Conservation (phyloP, 441 rosid species). For the Omphalea diandra region DNA sequence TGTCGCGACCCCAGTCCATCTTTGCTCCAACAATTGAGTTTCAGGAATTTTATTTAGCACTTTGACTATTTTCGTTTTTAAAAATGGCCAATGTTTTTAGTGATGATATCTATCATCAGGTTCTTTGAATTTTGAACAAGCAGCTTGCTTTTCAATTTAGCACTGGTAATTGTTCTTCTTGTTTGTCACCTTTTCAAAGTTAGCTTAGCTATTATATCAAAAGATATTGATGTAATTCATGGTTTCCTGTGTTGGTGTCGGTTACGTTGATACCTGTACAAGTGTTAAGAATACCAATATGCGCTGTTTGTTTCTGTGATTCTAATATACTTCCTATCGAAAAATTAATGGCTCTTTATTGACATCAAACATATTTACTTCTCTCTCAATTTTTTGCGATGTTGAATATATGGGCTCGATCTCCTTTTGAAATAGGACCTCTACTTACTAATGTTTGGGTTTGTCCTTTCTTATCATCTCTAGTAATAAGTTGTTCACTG, state of each 20-base stretch:
- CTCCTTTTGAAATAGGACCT: too few relatives aligned
- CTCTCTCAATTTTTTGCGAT: background rate
- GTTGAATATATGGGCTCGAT: background rate
- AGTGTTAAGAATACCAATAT: background rate
- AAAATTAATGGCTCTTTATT: too few relatives aligned
- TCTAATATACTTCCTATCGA: too few relatives aligned
- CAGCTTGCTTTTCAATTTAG: background rate
- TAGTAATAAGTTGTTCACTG: background rate
- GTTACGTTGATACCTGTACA: background rate
- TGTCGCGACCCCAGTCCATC: conserved; percentile 8
- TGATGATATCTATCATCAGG: conserved; percentile 2
- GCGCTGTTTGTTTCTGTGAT: too few relatives aligned
- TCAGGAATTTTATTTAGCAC: conserved; percentile 17
- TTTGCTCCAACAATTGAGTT: conserved; percentile 15
- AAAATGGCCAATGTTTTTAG: conserved; percentile 1
- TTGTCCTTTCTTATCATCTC: background rate
- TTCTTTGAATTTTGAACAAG: conserved; percentile 13
- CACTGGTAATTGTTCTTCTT: background rate
- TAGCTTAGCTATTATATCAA: background rate
- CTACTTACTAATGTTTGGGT: conserved; percentile 3
- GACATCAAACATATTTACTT: background rate
- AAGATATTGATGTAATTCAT: background rate
- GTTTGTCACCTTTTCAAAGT: background rate
- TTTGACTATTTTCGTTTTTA: conserved; percentile 12
- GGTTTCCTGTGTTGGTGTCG: background rate